These are phyloP conservation scores for Chrysanthemum seticuspe DNA, from an alignment of 129 eudicot genomes.

Conservation along the genomic window DNA sequence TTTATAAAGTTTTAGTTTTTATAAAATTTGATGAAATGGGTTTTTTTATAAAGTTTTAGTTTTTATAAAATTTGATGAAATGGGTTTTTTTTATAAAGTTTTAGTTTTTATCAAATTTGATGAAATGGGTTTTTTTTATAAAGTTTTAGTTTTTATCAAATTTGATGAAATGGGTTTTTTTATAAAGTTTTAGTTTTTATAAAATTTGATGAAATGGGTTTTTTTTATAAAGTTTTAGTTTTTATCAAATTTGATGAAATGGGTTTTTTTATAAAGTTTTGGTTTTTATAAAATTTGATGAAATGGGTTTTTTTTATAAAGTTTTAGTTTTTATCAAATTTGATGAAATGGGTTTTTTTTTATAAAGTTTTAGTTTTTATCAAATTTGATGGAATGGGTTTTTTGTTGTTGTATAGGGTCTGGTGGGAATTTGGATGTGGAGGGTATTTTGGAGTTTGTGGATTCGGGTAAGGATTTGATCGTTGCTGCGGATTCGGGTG, in stretches of 20 bases:
- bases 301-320: not conserved
- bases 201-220: no score
- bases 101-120: no score
- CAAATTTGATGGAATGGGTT: no score
- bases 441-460: slow-evolving; percentile 68
- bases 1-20: not conserved
- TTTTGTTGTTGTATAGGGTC: slow-evolving; percentile 37
- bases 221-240: not conserved
- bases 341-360: not conserved
- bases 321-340: not conserved
- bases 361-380: not conserved
- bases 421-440: slow-evolving; percentile 75
- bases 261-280: not conserved
- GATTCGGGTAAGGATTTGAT: slow-evolving; percentile 91
- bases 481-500: slow-evolving; percentile 73
- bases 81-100: no score
- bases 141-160: no score
- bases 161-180: no score
- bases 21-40: no score
- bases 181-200: no score
- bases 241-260: no score
- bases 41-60: not conserved
- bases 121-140: no score
- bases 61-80: not conserved
- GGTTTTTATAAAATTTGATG: not conserved